Conservation (phyloP, 1,284 basidiomycete species). For the Ustilago nuda region DNA sequence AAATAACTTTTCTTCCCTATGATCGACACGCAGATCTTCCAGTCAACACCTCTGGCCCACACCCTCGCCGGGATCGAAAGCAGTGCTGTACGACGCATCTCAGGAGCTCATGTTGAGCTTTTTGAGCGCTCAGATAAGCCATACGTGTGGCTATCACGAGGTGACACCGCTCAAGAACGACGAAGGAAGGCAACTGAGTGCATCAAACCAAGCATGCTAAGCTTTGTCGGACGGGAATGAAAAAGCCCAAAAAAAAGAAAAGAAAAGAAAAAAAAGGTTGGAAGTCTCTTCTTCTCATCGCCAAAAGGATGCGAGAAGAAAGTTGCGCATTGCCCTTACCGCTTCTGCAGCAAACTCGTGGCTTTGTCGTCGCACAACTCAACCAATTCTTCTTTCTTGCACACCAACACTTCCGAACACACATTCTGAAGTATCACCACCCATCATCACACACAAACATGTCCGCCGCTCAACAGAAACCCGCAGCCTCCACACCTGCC, state of each 20-base stretch:
- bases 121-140: too few species aligned
- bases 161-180: neutral
- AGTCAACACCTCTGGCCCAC: neutral
- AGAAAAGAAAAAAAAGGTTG: neutral
- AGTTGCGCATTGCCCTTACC: constrained; percentile 1
- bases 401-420: constrained; percentile 4
- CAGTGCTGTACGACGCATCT: too few species aligned
- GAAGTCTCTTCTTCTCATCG: constrained; percentile 17
- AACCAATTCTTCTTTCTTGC: neutral
- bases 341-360: constrained; percentile 24
- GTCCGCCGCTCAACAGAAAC: constrained; percentile 26
- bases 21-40: constrained; percentile 6
- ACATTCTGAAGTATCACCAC: neutral
- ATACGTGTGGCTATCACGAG: neutral
- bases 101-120: too few species aligned
- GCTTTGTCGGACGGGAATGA: constrained; percentile 33
- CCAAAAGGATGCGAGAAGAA: constrained; percentile 8
- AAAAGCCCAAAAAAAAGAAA: neutral
- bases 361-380: constrained; percentile 9
- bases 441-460: constrained; percentile 15
- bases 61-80: too few species aligned
- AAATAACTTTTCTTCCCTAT: constrained; percentile 3
- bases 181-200: neutral
- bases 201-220: neutral
- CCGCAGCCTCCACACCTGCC: constrained; percentile 22